Evolutionary conservation across 164 flowering plant genomes (phyloP), one percentile per base, ranked within the genome.

Genomic region (Litsea cubeba): DNA sequence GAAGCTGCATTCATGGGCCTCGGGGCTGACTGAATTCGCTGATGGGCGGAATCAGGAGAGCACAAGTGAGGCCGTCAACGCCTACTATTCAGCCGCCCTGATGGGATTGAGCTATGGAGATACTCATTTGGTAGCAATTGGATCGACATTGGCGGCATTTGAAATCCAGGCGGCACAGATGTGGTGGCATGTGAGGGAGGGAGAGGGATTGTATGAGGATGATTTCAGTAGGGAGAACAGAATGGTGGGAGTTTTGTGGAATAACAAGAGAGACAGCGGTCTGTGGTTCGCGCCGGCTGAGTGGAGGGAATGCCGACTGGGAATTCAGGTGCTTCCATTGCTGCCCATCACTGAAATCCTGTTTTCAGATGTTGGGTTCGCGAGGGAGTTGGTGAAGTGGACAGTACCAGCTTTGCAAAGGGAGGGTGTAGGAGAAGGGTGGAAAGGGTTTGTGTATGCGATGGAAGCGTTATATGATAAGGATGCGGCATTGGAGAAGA

Each of bases 1-100:
- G 85, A 91, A 88, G 67, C 63, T 95, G 83, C 97, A 95, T 74
- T 95, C 97, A 22, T 95, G 98, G 99, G 97, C 95, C 30, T 88
- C 89, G 26, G 99, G 98, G 58, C 72, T 93, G 73, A 87, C 91
- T 2, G 97, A 89, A 72, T 93, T 89, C 75, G 90, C 89, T 0
- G 93, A 93, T 75, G 98, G 96, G 30, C 73, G 97, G 74, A 90
- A 90, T 60, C 98, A 91, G 67, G 93, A 93, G 84, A 95, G 95
- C 83, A 90, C 94, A 0, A 88, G 96, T 40, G 98, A 95, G 77
- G 94, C 99, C 0, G 87, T 93, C 76, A 90, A 88, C 75, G 97
- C 87, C 46, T 95, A 95, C 74, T 91, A 95, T 72, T 86, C 99
- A 4, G 98, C 94, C 3, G 94, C 99, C n/a, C 74, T 93, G 68